Evolutionary conservation across 2,329 filamentous ascomycete genomes (phyloP).

Genomic region (Trichoderma sp.): DNA sequence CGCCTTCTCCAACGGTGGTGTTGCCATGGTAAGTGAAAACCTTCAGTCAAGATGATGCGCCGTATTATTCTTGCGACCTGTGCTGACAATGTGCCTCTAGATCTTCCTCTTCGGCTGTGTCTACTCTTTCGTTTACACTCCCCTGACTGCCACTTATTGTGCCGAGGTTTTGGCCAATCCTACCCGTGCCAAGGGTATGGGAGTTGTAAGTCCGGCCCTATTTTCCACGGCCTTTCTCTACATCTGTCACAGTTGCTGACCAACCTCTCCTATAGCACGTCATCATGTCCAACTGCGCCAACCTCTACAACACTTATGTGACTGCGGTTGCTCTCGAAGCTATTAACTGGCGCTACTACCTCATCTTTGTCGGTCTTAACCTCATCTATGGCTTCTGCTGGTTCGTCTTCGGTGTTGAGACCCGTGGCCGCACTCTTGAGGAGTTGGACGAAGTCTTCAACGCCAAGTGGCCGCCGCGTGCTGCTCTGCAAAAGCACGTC

Average conservation of each 20-base stretch:
- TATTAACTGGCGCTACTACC: slow-evolving; percentile 32
- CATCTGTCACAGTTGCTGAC: neutral
- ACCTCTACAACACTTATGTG: slow-evolving; percentile 34
- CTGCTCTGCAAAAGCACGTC: slow-evolving; percentile 34
- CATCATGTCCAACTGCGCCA: slow-evolving; percentile 32
- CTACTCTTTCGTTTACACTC: slow-evolving; percentile 51
- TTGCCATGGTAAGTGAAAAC: slow-evolving; percentile 41
- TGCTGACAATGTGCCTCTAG: slow-evolving; percentile 26
- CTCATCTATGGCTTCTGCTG: slow-evolving; percentile 29
- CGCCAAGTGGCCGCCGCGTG: slow-evolving; percentile 36
- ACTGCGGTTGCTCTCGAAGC: slow-evolving; percentile 32
- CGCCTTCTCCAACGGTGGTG: slow-evolving; percentile 41
- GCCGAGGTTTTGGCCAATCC: slow-evolving; percentile 34
- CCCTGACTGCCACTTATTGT: slow-evolving; percentile 39
- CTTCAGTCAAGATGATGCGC: neutral
- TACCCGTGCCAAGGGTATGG: slow-evolving; percentile 37
- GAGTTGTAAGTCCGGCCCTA: slow-evolving; percentile 25
- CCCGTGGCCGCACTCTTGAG: slow-evolving; percentile 38
- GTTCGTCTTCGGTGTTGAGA: slow-evolving; percentile 33
- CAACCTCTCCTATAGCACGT: slow-evolving; percentile 20
- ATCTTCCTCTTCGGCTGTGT: slow-evolving; percentile 53
- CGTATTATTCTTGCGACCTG: neutral
- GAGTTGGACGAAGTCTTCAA: slow-evolving; percentile 44
- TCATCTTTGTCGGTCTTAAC: slow-evolving; percentile 33
- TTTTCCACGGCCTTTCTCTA: neutral